Evolutionary conservation across 1,284 basidiomycete genomes (phyloP), one percentile per base, ranked within the genome.

Genomic region (Hemileia vastatrix): DNA sequence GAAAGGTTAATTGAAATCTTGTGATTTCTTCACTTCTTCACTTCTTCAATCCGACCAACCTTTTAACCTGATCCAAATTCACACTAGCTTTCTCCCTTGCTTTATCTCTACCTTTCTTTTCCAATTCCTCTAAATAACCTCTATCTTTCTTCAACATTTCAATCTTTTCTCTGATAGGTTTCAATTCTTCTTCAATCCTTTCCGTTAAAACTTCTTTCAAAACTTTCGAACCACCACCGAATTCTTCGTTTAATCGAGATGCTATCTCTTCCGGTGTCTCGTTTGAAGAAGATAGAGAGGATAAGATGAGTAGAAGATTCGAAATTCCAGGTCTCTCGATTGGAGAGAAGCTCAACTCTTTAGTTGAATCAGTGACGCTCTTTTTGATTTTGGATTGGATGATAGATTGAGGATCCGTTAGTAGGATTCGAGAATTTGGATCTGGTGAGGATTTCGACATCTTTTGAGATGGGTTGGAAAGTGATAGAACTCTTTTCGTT

Each of bases 361-460:
- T 43, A 4, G 43, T 48, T 0, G 88, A 87, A 74, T 97, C 93
- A 0, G 93, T 96, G 1, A 93, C 86, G 0, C 93, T 89, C 4
- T 80, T 79, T 27, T 84, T 83, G 66, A 97, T 81, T 76, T 95
- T 95, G 19, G 79, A 72, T 45, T 74, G 74, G 43, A 95, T 88
- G 70, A 83, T 77, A 2, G 78, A 71, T 1, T 82, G 76, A 0
- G 82, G 77, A 73, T 96, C 93, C 18, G 89, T 94, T 44, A 96
- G 80, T 60, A 90, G 79, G 68, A 96, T 90, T 24, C 91, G 86
- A 1, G 90, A 92, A n/a, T 82, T 78, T 1, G 82, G 68, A 71
- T 89, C 84, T 0, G 86, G 86, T 0, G 89, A 82, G 0, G 93
- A 96, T 76, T 96, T 96, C 45, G 90, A 94, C 93, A 96, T 96